A percentile compares a stretch with the other conserved stretches of the same genome.
Evolutionary conservation across 805 yeast species (phyloP).

Genomic region (Naumovozyma baii): DNA sequence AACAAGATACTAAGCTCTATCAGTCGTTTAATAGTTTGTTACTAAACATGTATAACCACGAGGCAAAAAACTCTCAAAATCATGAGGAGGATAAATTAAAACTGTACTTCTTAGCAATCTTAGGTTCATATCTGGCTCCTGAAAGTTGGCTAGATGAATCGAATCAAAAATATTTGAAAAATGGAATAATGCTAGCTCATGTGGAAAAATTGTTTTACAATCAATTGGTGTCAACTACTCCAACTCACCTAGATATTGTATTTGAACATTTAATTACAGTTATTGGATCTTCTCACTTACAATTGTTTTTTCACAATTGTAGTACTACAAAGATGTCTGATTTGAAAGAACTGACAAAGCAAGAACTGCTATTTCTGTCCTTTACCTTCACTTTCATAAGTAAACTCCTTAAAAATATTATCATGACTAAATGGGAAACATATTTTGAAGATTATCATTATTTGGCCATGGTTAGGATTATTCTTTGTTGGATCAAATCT

Average conservation of each 20-base stretch:
- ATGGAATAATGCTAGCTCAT: neutral
- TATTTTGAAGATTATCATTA: constrained; percentile 7
- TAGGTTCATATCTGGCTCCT: neutral
- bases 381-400: constrained; percentile 33
- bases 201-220: neutral
- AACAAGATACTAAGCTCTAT: neutral
- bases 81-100: neutral
- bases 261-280: too few species aligned
- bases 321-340: neutral
- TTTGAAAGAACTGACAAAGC: neutral
- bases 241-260: neutral
- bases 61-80: neutral
- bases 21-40: neutral
- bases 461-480: constrained; percentile 38
- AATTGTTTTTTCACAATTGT: neutral
- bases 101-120: neutral
- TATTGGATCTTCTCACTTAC: neutral
- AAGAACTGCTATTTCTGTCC: constrained; percentile 18
- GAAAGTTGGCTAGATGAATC: neutral
- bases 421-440: constrained; percentile 15
- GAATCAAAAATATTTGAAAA: neutral
- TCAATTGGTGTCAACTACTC: neutral
- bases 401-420: constrained; percentile 22
- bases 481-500: constrained; percentile 46
- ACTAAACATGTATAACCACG: neutral